Conservation (phyloP, 495 filamentous ascomycete species). For the Penicillium canariense region DNA sequence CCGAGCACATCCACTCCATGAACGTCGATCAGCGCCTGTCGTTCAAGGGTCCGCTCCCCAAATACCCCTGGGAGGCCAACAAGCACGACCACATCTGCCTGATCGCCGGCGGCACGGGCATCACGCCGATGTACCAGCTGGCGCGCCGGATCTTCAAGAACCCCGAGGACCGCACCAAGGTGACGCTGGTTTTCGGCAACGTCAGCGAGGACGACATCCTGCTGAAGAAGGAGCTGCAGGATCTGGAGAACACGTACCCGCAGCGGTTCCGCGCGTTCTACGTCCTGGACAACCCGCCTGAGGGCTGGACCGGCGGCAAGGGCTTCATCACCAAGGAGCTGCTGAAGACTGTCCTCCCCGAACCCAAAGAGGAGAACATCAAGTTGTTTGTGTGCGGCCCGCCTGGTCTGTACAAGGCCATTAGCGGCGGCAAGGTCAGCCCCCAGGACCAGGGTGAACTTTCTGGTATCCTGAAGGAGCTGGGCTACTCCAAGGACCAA, state of each 20-base stretch:
- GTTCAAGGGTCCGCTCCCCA: slow-evolving; percentile 92
- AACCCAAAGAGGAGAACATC: slow-evolving; percentile 84
- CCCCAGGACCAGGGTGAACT: slow-evolving; percentile 93
- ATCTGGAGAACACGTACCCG: slow-evolving; percentile 90
- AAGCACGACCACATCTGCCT: slow-evolving; percentile 94
- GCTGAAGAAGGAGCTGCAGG: slow-evolving; percentile 74
- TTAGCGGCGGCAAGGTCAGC: slow-evolving; percentile 84
- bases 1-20: slow-evolving; percentile 80
- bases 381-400: slow-evolving; percentile 93
- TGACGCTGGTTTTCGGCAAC: slow-evolving; percentile 91
- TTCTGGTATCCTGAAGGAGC: slow-evolving; percentile 75
- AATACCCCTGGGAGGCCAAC: slow-evolving; percentile 88
- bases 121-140: slow-evolving; percentile 93
- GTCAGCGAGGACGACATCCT: slow-evolving; percentile 83
- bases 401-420: slow-evolving; percentile 87
- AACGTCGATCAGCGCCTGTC: slow-evolving; percentile 72
- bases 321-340: slow-evolving; percentile 85
- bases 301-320: slow-evolving; percentile 70
- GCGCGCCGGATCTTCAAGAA: slow-evolving; percentile 84
- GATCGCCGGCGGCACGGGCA: slow-evolving; percentile 92
- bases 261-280: slow-evolving; percentile 90
- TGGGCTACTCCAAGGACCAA: slow-evolving; percentile 90
- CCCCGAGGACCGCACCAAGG: slow-evolving; percentile 93
- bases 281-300: slow-evolving; percentile 80
- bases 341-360: slow-evolving; percentile 86